A percentile compares a stretch with the other conserved stretches of the same genome.
phyloP scores from a whole-genome alignment of 257 asterid species.

The Capsicum baccatum region DNA sequence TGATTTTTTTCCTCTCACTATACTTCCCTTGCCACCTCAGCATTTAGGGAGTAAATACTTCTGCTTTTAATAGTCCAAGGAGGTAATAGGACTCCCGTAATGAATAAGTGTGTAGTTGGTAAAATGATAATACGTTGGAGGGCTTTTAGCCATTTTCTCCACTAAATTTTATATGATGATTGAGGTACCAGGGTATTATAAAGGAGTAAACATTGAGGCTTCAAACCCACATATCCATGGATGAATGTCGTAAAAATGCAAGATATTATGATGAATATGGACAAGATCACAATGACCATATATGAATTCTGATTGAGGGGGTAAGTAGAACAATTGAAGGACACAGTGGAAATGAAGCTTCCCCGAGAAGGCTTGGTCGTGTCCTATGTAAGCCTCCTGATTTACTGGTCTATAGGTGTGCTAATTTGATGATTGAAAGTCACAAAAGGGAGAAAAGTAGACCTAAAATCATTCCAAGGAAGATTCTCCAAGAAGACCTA shows the following conservation, averaged over 20 bases:
- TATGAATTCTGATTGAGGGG: not conserved
- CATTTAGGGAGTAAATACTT: no score
- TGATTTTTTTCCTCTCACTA: no score
- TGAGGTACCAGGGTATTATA: not conserved
- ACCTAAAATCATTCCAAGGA: not conserved
- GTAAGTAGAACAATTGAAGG: constrained; percentile 4
- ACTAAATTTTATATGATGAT: not conserved
- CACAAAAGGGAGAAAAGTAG: not conserved
- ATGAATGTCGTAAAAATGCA: not conserved
- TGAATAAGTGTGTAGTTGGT: no score
- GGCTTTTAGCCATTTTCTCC: no score
- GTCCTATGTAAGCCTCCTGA: constrained; percentile 5
- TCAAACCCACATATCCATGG: constrained; percentile 12
- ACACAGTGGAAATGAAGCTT: not conserved
- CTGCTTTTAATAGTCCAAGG: no score
- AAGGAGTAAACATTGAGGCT: constrained; percentile 1
- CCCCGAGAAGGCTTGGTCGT: no score
- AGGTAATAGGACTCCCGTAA: no score
- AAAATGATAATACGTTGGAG: no score
- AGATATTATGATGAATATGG: not conserved
- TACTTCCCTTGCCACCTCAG: no score
- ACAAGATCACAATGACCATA: not conserved
- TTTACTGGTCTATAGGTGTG: not conserved
- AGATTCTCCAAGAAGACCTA: not conserved
- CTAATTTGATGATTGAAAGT: not conserved